Evolutionary conservation across 164 flowering plant genomes (phyloP), one percentile per base, ranked within the genome.

Genomic region (Vitis labrusca): DNA sequence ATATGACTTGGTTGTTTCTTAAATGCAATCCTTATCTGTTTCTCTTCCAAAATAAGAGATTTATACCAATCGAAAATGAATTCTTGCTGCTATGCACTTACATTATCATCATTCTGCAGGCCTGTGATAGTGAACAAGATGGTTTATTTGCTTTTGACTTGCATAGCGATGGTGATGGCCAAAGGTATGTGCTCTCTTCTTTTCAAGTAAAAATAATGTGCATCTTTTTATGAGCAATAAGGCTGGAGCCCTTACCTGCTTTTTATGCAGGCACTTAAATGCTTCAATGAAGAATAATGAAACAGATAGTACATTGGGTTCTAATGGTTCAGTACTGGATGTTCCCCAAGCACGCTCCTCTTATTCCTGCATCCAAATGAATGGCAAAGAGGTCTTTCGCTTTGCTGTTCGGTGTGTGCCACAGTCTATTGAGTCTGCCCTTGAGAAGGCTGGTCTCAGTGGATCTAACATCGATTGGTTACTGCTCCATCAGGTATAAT

Each of bases 381-480:
- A 90, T 74, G 98, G 99, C 6, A 85, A 86, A 73, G 99, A 93
- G 83, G 98, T 95, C 23, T 95, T 93, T 78, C 94, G 97, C 16
- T 93, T 95, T 68, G 98, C 97, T 55, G 88, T 77, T 64, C 83
- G 92, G 49, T 82, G 75, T 74, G 99, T 93, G 67, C 99, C 99
- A 10, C 93, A 84, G 64, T 80, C 97, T 27, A 86, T 95, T 63
- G 97, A 91, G 73, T 58, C 80, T 67, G 80, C 97, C 50, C 86
- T 93, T 32, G 77, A 65, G 68, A 89, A 88, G 67, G 92, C 94
- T 50, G 96, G 97, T 64, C 85, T 93, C 11, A 63, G 77, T 27
- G 63, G 73, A 6, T 83, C 98, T 10, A 71, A 69, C 73, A 81
- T 95, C 63, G 97, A 93, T 71, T 93, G 99, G 98, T 74, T 95